Base-by-base conservation (phyloP, 192 early-diverging fungal genomes). In the Allomyces javanicus region DNA sequence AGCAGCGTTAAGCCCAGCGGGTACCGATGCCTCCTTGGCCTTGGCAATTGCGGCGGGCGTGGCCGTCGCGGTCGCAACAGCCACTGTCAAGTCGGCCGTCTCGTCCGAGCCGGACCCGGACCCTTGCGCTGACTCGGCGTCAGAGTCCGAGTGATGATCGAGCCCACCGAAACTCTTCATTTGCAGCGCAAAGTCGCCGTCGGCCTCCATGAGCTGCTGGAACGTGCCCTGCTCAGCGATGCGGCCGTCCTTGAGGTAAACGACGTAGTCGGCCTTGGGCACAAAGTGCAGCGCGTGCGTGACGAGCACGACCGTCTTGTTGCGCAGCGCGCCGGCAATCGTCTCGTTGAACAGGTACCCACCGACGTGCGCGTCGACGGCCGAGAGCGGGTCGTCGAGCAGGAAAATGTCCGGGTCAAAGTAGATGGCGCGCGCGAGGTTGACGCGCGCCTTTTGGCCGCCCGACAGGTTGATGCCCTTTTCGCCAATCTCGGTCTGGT, bases 381-480 rank as follows among this genome's bases (percentile, higher is more conserved):
- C 92, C 64, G 82, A 84, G 50, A 97, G 75, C 9, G 89, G 90
- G 63, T 95, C 93, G 66, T 94, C 92, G 4, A 94, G 67, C 1
- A 94, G 72, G 11, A 88, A 80, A 65, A 94, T 86, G 43, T 92
- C 89, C 9, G 84, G 75, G 66, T 85, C 76, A 11, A 72, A 76
- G 75, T 96, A 93, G 0, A 90, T 75, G 1, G 86, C 76, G 9
- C 95, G 79, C 0, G 93, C 93, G 58, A 66, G 61, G 21, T 43
- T 43, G 61, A 82, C 63, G 19, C 80, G 84, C 26, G 86, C 84
- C 72, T 91, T 93, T 65, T 97, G 94, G 19, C 94, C 94, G 69
- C 94, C 94, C 33, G 87, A 90, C 17, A 97, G 77, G 50, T 88
- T 94, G 69, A 93, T 86, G 27, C 94, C 94, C 67, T 83, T 82